phyloP scores from a whole-genome alignment of 2,329 filamentous ascomycete species.

The Elsinoe batatas region DNA sequence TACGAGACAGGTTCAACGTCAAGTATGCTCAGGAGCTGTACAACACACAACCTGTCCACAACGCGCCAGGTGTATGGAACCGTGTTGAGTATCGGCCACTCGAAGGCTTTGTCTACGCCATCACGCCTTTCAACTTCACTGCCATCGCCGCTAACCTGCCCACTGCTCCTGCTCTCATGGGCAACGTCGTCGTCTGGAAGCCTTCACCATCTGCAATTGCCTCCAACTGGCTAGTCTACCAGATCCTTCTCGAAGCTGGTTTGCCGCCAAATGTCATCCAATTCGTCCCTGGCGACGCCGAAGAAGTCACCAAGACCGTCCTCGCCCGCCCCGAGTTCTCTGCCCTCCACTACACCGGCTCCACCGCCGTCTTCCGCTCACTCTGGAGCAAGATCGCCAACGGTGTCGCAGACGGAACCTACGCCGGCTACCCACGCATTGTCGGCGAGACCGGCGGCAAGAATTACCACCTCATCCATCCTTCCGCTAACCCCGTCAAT shows the following conservation, averaged over 20 bases:
- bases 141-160: constrained; percentile 84
- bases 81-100: constrained; percentile 79
- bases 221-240: constrained; percentile 84
- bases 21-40: constrained; percentile 90
- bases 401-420: constrained; percentile 71
- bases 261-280: constrained; percentile 85
- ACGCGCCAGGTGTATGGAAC: constrained; percentile 82
- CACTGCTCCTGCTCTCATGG: constrained; percentile 73
- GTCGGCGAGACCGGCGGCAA: constrained; percentile 88
- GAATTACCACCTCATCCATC: constrained; percentile 82
- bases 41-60: constrained; percentile 72
- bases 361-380: constrained; percentile 80
- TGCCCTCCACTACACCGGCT: constrained; percentile 90
- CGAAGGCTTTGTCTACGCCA: constrained; percentile 90
- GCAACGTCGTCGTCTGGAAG: constrained; percentile 95
- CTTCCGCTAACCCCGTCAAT: constrained; percentile 65
- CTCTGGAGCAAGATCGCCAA: constrained; percentile 79
- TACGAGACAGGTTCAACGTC: constrained; percentile 60
- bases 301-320: constrained; percentile 68
- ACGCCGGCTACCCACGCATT: constrained; percentile 75
- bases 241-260: constrained; percentile 84
- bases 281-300: constrained; percentile 82
- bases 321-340: constrained; percentile 72
- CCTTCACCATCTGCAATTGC: constrained; percentile 81
- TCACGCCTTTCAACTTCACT: constrained; percentile 95